Evolutionary conservation across 2,329 filamentous ascomycete genomes (phyloP).

Genomic region (Exophiala viscosa): DNA sequence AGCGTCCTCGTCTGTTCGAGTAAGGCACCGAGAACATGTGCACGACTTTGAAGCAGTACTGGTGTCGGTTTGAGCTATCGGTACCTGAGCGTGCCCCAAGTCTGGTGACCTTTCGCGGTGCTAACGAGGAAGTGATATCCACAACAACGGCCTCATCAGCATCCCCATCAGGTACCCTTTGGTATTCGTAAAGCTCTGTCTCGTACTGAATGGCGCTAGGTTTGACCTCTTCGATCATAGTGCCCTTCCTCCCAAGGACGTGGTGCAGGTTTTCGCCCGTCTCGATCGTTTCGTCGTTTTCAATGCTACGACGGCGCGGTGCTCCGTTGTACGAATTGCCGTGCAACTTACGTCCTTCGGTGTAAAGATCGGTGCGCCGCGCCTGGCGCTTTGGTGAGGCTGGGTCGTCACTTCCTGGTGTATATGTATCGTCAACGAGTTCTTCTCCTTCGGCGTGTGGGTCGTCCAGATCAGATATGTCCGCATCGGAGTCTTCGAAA

Average conservation of each 20-base stretch:
- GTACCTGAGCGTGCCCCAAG: neutral
- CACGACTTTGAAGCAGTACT: neutral
- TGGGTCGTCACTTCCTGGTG: too few relatives aligned
- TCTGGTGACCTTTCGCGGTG: neutral
- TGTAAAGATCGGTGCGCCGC: too few relatives aligned
- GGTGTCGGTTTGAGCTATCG: neutral
- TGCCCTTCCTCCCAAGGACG: neutral
- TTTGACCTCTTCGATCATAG: neutral
- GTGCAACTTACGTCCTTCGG: too few relatives aligned
- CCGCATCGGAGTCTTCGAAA: constrained; percentile 2
- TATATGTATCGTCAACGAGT: neutral
- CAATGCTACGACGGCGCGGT: neutral
- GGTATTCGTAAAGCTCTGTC: neutral
- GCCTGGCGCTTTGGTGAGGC: too few relatives aligned
- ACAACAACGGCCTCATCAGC: neutral
- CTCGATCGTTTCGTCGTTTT: neutral
- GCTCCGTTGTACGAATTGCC: too few relatives aligned
- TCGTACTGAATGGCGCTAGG: neutral
- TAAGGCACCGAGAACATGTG: neutral
- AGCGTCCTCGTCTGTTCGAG: too few relatives aligned
- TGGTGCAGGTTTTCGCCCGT: neutral
- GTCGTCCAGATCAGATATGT: constrained; percentile 1
- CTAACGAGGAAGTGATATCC: neutral
- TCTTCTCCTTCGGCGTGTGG: neutral
- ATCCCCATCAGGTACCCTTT: neutral